Evolutionary conservation across 441 rosid genomes (phyloP).

Genomic region (Pelargonium fulgidum): DNA sequence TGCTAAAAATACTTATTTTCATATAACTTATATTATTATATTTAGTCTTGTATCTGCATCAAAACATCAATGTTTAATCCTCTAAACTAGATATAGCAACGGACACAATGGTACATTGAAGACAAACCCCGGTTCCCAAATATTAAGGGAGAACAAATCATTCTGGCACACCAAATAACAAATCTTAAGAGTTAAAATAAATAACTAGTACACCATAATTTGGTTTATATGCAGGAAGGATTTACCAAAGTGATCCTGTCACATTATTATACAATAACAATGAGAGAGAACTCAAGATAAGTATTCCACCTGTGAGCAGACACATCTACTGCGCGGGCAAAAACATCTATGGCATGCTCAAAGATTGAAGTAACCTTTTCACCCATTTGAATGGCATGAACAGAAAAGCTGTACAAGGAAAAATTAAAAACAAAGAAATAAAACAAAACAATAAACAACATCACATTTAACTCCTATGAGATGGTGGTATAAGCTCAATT

Average conservation of each 20-base stretch:
- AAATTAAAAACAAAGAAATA: constrained; percentile 14
- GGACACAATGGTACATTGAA: not conserved
- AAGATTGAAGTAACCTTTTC: constrained; percentile 81
- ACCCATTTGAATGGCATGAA: constrained; percentile 89
- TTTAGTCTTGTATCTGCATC: not conserved
- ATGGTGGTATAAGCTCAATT: constrained; percentile 12
- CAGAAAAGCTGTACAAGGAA: constrained; percentile 60
- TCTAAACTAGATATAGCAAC: not conserved
- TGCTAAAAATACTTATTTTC: not conserved
- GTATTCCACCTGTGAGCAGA: constrained; percentile 50
- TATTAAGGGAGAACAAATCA: not conserved
- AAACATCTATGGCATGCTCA: constrained; percentile 76
- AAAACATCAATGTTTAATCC: not conserved
- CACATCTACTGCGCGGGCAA: constrained; percentile 67
- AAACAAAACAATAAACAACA: not conserved
- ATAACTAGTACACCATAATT: constrained; percentile 4
- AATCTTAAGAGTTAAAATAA: constrained; percentile 12
- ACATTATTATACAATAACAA: constrained; percentile 1
- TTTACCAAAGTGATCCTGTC: not conserved
- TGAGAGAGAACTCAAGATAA: not conserved
- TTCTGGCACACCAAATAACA: not conserved
- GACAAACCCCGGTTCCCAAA: not conserved
- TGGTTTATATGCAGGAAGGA: constrained; percentile 10
- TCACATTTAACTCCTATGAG: constrained; percentile 14
- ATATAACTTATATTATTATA: not conserved